Conservation (phyloP, 78 protist species). For the Dictyostelium brefeldianum region DNA sequence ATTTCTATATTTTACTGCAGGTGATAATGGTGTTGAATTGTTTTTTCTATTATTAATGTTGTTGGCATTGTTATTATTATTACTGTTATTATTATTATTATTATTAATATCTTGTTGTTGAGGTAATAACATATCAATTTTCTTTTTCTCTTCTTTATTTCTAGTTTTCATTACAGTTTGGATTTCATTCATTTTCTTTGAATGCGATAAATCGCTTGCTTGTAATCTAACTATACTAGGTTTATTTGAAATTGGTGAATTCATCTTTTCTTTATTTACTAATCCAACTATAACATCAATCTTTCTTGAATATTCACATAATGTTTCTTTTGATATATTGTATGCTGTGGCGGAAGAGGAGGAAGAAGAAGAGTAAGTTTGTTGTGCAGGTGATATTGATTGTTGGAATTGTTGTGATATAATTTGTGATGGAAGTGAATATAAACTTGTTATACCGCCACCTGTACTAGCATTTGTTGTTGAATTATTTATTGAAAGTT, state of each 20-base stretch:
- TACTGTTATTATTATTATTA: background rate
- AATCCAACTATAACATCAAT: constrained; percentile 57
- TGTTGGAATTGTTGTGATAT: background rate
- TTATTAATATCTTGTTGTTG: background rate
- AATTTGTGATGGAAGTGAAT: background rate
- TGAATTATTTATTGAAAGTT: background rate
- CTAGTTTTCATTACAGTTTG: constrained; percentile 59
- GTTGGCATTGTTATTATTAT: background rate
- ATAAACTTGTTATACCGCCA: background rate
- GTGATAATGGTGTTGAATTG: constrained; percentile 9
- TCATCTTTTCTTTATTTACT: constrained; percentile 45
- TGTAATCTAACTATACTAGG: constrained; percentile 54
- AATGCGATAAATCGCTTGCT: constrained; percentile 60
- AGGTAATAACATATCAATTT: constrained; percentile 9
- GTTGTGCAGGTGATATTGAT: background rate
- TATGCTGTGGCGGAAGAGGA: background rate
- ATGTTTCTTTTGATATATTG: constrained; percentile 19
- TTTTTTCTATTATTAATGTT: background rate
- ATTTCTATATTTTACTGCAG: constrained; percentile 22
- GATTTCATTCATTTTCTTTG: constrained; percentile 69
- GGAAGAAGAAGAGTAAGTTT: background rate
- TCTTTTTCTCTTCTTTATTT: constrained; percentile 48
- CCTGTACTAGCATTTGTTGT: background rate
- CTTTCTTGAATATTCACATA: constrained; percentile 65
- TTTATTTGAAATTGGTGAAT: constrained; percentile 58